Evolutionary conservation across 2,329 filamentous ascomycete genomes (phyloP).

Genomic region (Ceratocystiopsis sp.): DNA sequence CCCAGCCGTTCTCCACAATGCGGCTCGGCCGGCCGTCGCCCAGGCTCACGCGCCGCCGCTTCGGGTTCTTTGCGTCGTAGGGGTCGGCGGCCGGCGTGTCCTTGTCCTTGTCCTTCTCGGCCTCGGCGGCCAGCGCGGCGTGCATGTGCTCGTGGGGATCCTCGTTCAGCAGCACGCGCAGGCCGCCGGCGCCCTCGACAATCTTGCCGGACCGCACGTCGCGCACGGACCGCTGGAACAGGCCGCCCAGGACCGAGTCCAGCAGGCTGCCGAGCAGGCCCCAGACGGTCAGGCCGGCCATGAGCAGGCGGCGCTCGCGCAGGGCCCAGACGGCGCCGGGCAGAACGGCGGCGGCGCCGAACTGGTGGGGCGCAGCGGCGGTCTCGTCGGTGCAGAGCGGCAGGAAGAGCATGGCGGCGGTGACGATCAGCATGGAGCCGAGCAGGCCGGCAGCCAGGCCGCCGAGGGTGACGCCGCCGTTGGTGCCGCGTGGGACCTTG

Average conservation of each 20-base stretch:
- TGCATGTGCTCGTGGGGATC: constrained; percentile 3
- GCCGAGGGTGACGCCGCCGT: constrained; percentile 69
- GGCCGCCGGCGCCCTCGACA: constrained; percentile 69
- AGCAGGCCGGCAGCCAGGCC: constrained; percentile 59
- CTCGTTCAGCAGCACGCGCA: constrained; percentile 29
- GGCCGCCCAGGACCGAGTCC: constrained; percentile 73
- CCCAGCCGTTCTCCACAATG: constrained; percentile 45
- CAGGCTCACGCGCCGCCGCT: constrained; percentile 34
- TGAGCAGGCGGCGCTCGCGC: constrained; percentile 27
- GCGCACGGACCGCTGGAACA: constrained; percentile 72
- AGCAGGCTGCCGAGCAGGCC: constrained; percentile 67
- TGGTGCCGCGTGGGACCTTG: constrained; percentile 76
- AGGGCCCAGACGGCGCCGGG: constrained; percentile 23
- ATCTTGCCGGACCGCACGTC: constrained; percentile 75
- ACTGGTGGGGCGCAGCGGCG: background rate
- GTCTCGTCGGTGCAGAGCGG: constrained; percentile 41
- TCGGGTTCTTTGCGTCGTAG: constrained; percentile 32
- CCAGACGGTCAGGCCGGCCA: constrained; percentile 48
- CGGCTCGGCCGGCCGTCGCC: constrained; percentile 41
- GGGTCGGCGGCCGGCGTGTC: constrained; percentile 16
- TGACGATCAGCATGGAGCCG: constrained; percentile 56
- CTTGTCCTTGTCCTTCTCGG: constrained; percentile 17
- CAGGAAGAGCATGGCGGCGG: constrained; percentile 45
- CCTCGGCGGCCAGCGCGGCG: constrained; percentile 13
- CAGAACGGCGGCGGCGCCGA: constrained; percentile 24